Evolutionary conservation across 345 rosid genomes (phyloP).

Genomic region (Eucalyptus globulus): DNA sequence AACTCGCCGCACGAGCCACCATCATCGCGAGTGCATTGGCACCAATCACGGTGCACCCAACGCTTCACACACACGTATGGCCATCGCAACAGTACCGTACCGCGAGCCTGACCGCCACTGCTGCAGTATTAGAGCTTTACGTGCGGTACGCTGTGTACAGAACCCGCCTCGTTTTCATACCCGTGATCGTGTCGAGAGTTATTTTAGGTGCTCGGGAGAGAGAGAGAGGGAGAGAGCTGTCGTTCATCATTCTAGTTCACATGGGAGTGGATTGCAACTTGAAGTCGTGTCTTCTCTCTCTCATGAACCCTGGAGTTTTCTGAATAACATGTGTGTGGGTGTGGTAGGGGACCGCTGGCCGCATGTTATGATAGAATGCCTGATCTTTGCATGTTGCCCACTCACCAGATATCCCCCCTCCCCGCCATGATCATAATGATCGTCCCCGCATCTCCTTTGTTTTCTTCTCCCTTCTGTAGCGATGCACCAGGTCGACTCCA

Average conservation of each 20-base stretch:
- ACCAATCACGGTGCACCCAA: background rate
- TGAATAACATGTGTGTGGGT: background rate
- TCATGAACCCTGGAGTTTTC: slow-evolving; percentile 12
- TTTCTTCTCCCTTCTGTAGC: background rate
- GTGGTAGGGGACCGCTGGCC: slow-evolving; percentile 12
- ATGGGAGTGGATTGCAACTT: slow-evolving; percentile 1
- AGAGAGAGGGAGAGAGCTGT: background rate
- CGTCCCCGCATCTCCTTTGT: background rate
- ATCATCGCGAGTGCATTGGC: background rate
- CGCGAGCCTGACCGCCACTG: background rate
- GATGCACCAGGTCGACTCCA: background rate
- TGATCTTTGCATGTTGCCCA: background rate
- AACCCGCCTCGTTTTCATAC: background rate
- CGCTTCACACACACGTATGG: background rate
- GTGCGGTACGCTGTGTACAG: background rate
- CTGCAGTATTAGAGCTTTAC: background rate
- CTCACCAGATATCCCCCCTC: background rate
- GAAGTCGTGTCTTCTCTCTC: slow-evolving; percentile 8
- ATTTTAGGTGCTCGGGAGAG: background rate
- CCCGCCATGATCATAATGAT: background rate
- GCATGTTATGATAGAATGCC: background rate
- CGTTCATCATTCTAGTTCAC: slow-evolving; percentile 1
- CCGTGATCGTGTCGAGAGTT: background rate
- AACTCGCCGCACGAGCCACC: background rate
- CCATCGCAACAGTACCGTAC: background rate